Conservation (phyloP, 768 basidiomycete genomes). For the Pisolithus albus region DNA sequence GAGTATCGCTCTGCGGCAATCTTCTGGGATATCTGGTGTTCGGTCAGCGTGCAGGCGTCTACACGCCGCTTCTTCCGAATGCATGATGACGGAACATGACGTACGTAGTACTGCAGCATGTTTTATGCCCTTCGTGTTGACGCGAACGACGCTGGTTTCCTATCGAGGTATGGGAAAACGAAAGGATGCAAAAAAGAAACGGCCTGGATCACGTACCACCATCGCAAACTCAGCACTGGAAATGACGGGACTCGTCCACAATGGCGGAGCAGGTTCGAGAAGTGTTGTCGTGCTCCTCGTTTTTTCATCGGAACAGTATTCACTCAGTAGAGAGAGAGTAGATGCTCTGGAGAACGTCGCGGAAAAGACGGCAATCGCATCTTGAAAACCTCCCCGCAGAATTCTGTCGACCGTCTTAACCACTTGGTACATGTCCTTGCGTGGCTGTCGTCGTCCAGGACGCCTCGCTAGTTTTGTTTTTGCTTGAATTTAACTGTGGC, state of each 20-base stretch:
- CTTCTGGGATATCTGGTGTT: slow-evolving; percentile 50
- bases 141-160: slow-evolving; percentile 53
- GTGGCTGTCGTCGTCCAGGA: neutral
- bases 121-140: slow-evolving; percentile 55
- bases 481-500: too few relatives aligned
- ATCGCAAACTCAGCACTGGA: slow-evolving; percentile 51
- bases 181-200: too few relatives aligned
- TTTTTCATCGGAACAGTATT: neutral
- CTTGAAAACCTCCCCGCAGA: neutral
- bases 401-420: neutral
- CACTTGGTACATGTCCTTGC: neutral
- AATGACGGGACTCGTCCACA: slow-evolving; percentile 50
- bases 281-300: neutral
- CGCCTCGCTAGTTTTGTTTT: neutral
- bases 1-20: slow-evolving; percentile 61
- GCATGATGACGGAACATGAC: slow-evolving; percentile 6
- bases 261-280: slow-evolving; percentile 6
- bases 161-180: slow-evolving; percentile 21
- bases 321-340: too few relatives aligned
- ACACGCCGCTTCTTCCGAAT: neutral
- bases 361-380: neutral
- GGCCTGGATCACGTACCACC: slow-evolving; percentile 33
- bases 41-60: too few relatives aligned
- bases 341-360: neutral
- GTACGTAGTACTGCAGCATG: slow-evolving; percentile 62